Evolutionary conservation across 495 filamentous ascomycete species (phyloP).

Genomic region (Friedmanniomyces simplex): DNA sequence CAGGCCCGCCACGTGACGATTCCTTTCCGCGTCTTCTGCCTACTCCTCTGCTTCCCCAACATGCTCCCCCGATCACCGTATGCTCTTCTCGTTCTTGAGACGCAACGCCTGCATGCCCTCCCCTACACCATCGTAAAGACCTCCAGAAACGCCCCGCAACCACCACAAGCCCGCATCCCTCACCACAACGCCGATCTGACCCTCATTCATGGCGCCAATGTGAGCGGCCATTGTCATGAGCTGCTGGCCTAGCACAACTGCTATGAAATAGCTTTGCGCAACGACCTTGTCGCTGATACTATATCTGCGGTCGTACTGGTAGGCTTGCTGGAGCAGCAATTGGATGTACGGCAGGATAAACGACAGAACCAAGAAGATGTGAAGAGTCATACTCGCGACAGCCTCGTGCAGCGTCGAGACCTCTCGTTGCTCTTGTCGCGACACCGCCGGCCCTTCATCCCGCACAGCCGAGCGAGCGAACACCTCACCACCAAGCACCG

Average conservation of each 20-base stretch:
- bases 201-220: constrained; percentile 45
- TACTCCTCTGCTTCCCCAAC: neutral
- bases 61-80: neutral
- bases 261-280: constrained; percentile 37
- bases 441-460: neutral
- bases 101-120: constrained; percentile 41
- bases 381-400: constrained; percentile 45
- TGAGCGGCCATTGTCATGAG: constrained; percentile 40
- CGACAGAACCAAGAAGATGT: constrained; percentile 46
- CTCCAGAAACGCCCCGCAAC: constrained; percentile 48
- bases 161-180: constrained; percentile 45
- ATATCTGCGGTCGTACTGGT: constrained; percentile 55
- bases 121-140: constrained; percentile 54
- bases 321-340: constrained; percentile 40
- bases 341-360: constrained; percentile 50
- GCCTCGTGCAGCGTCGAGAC: constrained; percentile 48
- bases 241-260: constrained; percentile 43
- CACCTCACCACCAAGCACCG: neutral
- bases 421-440: constrained; percentile 6
- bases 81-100: neutral
- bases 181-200: constrained; percentile 43
- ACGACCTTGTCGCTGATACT: constrained; percentile 48
- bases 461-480: neutral
- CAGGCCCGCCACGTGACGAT: neutral
- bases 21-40: no score